These are phyloP conservation scores for Tetrahymena elliotti DNA, from an alignment of 73 alveolate genomes.

Conservation along the genomic window DNA sequence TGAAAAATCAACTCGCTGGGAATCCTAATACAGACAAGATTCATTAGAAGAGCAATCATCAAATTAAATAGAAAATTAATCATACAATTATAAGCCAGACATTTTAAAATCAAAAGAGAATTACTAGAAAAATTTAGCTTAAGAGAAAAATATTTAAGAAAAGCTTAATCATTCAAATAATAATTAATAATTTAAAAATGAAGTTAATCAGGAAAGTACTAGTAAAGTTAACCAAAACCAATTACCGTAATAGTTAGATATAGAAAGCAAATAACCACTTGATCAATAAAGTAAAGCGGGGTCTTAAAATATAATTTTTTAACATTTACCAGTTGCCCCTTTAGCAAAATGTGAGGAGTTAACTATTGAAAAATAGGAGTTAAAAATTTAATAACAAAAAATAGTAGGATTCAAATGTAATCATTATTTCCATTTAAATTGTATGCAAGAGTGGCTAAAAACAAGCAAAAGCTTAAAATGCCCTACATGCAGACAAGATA, in stretches of 20 bases:
- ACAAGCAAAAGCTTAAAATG: neutral
- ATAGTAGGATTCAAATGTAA: neutral
- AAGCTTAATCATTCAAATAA: neutral
- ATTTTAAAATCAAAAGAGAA: neutral
- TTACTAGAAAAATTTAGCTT: neutral
- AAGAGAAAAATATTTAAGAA: neutral
- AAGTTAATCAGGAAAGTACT: neutral
- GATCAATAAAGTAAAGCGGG: neutral
- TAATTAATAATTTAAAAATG: neutral
- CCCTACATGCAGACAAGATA: neutral
- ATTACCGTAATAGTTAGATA: neutral
- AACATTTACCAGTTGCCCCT: neutral
- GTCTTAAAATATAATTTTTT: neutral
- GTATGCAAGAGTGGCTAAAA: neutral
- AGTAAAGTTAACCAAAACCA: neutral
- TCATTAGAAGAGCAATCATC: neutral
- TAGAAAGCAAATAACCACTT: neutral
- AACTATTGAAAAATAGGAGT: neutral
- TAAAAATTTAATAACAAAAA: neutral
- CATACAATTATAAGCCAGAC: neutral
- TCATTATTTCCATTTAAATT: neutral
- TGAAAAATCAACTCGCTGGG: neutral
- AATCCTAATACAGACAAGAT: neutral
- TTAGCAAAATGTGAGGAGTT: neutral
- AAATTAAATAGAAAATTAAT: neutral